Conservation (phyloP, 441 rosid genomes). For the California macrophylla region DNA sequence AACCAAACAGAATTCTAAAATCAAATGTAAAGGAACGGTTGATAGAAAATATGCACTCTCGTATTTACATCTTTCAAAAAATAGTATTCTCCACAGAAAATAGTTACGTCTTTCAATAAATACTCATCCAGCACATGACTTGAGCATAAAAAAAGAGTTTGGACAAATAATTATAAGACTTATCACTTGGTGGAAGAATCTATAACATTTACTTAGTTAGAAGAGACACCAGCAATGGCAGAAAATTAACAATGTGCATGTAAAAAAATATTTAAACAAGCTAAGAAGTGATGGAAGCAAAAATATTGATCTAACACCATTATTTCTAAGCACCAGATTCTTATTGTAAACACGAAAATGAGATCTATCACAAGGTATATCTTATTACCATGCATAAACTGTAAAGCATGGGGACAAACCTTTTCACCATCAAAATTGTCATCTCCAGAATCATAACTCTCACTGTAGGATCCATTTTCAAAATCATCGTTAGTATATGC, state of each 20-base stretch:
- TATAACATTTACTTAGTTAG: not conserved
- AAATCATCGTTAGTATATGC: constrained; percentile 44
- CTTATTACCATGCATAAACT: not conserved
- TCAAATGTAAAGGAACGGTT: too few species aligned
- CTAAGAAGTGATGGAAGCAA: not conserved
- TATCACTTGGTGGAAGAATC: not conserved
- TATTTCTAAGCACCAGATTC: not conserved
- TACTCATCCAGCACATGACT: not conserved
- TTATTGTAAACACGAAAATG: not conserved
- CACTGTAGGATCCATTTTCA: constrained; percentile 38
- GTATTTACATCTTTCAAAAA: too few species aligned
- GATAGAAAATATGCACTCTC: too few species aligned
- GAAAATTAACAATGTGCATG: not conserved
- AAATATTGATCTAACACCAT: not conserved
- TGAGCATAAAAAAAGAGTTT: not conserved
- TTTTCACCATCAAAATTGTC: constrained; percentile 31
- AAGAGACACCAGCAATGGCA: not conserved
- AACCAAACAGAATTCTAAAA: too few species aligned
- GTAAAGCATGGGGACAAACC: constrained; percentile 31
- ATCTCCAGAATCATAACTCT: constrained; percentile 35
- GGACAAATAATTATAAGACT: not conserved
- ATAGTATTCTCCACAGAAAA: too few species aligned
- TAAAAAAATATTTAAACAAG: not conserved
- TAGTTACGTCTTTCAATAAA: not conserved
- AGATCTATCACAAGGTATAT: not conserved